phyloP scores from a whole-genome alignment of 208 protist species.

The Angomonas desouzai region DNA sequence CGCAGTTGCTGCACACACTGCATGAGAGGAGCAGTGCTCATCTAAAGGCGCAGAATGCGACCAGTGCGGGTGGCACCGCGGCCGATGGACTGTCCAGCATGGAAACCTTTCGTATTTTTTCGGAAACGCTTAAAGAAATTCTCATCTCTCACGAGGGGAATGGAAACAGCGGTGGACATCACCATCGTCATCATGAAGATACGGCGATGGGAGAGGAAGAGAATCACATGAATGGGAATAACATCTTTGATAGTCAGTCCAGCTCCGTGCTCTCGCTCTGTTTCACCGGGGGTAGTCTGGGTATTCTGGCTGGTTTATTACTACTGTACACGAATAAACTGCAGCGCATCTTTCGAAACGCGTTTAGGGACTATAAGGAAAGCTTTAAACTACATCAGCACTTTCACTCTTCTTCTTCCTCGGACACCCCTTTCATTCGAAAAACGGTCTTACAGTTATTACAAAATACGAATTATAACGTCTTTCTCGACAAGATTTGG shows the following conservation, averaged over 20 bases:
- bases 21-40: neutral
- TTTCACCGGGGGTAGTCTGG: slow-evolving; percentile 56
- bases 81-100: neutral
- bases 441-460: slow-evolving; percentile 6
- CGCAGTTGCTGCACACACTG: neutral
- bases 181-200: neutral
- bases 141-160: neutral
- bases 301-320: slow-evolving; percentile 50
- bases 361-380: neutral
- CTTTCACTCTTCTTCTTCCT: neutral
- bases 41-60: neutral
- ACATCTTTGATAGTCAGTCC: too few relatives aligned
- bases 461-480: slow-evolving; percentile 21
- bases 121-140: slow-evolving; percentile 3
- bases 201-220: neutral
- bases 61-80: neutral
- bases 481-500: slow-evolving; percentile 46
- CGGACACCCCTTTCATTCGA: neutral
- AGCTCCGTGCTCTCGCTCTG: slow-evolving; percentile 23
- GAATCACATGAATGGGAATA: neutral
- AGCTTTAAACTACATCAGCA: slow-evolving; percentile 3
- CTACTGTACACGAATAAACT: slow-evolving; percentile 39
- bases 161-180: neutral
- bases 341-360: slow-evolving; percentile 25
- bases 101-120: slow-evolving; percentile 2